These are phyloP conservation scores for Hansenula lynferdii DNA, from an alignment of 1,139 yeast genomes.

Conservation along the genomic window DNA sequence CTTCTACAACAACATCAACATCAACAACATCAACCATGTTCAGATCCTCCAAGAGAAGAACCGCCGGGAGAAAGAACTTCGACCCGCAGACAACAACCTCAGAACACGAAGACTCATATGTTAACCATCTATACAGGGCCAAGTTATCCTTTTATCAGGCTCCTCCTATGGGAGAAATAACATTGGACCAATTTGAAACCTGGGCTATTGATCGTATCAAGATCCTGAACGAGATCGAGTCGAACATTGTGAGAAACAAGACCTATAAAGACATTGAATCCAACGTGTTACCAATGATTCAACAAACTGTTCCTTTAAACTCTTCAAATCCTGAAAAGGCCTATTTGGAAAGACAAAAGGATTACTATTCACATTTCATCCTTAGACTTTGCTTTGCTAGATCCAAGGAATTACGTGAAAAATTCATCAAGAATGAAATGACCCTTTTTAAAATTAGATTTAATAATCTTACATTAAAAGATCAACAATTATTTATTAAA, in stretches of 20 bases:
- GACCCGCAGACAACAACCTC: conserved; percentile 30
- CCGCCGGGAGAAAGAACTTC: conserved; percentile 70
- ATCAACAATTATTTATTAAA: conserved; percentile 65
- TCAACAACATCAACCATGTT: conserved; percentile 47
- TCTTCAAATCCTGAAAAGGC: conserved; percentile 25
- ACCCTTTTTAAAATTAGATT: conserved; percentile 71
- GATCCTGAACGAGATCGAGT: conserved; percentile 79
- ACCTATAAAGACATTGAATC: conserved; percentile 59
- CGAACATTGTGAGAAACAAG: conserved; percentile 63
- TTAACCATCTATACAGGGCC: conserved; percentile 25
- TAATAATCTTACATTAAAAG: conserved; percentile 60
- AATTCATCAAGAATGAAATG: conserved; percentile 75
- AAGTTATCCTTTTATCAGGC: conserved; percentile 48
- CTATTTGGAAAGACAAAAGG: conserved; percentile 67
- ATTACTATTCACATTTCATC: conserved; percentile 88
- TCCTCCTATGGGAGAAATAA: conserved; percentile 82
- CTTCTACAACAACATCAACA: background rate
- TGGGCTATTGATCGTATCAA: conserved; percentile 95
- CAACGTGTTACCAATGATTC: conserved; percentile 59
- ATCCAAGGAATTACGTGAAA: conserved; percentile 75
- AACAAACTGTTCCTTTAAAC: conserved; percentile 61
- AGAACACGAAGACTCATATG: conserved; percentile 21
- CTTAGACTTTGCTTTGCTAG: conserved; percentile 87
- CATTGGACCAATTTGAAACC: conserved; percentile 84
- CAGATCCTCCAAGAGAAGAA: conserved; percentile 69